These are phyloP conservation scores for Candida gorgasii DNA, from an alignment of 805 yeast species.

Conservation along the genomic window DNA sequence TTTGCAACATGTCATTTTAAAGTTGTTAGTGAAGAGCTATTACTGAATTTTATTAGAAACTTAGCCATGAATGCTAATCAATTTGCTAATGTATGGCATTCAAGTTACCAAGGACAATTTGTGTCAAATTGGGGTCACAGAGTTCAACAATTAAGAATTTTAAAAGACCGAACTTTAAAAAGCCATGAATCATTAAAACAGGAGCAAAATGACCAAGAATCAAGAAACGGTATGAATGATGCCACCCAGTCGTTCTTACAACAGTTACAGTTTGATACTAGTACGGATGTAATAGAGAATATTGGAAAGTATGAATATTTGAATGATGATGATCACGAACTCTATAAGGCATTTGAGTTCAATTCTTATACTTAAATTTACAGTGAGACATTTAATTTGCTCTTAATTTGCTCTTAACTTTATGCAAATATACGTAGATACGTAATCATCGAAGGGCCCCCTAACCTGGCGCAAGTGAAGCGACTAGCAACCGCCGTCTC, in stretches of 20 bases:
- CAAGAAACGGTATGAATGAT: constrained; percentile 16
- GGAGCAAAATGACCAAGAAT: constrained; percentile 21
- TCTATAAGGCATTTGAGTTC: constrained; percentile 31
- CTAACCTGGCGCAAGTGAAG: too few relatives aligned
- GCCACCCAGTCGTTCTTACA: constrained; percentile 35
- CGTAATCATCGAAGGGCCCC: too few relatives aligned
- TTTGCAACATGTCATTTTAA: constrained; percentile 78
- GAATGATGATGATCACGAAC: constrained; percentile 18
- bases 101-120: constrained; percentile 35
- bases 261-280: constrained; percentile 24
- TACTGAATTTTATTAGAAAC: constrained; percentile 67
- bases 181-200: constrained; percentile 25
- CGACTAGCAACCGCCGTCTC: too few relatives aligned
- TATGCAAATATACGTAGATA: too few relatives aligned
- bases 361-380: constrained; percentile 18
- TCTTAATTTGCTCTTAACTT: too few relatives aligned
- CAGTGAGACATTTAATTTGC: too few relatives aligned
- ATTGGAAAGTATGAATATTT: constrained; percentile 23
- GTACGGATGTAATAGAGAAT: constrained; percentile 7
- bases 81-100: constrained; percentile 76
- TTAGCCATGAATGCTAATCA: constrained; percentile 64
- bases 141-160: constrained; percentile 49
- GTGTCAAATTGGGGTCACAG: constrained; percentile 70
- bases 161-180: constrained; percentile 29
- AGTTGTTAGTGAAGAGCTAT: constrained; percentile 57